These are phyloP conservation scores for Auricularia sp. DNA, from an alignment of 768 basidiomycete species.

Conservation along the genomic window DNA sequence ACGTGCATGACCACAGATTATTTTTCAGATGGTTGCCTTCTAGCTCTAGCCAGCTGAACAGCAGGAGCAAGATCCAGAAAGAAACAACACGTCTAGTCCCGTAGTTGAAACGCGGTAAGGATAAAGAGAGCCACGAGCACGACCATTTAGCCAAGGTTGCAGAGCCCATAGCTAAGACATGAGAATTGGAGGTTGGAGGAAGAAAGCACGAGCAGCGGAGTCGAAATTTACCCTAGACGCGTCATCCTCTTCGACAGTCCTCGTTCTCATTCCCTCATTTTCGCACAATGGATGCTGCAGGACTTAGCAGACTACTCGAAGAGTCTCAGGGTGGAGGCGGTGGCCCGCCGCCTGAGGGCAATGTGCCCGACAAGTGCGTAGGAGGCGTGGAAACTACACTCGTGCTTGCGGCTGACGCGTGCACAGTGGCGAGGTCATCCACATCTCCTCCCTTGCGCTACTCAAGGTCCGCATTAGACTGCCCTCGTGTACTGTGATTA, in stretches of 20 bases:
- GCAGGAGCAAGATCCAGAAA: too few relatives aligned
- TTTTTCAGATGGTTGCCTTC: too few relatives aligned
- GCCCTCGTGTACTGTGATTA: background rate
- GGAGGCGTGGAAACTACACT: too few relatives aligned
- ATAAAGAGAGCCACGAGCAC: too few relatives aligned
- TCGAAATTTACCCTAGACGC: background rate
- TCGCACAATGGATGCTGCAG: background rate
- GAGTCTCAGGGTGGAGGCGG: background rate
- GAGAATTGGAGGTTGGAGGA: too few relatives aligned
- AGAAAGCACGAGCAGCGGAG: too few relatives aligned
- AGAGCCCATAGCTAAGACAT: too few relatives aligned
- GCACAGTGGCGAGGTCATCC: conserved; percentile 52
- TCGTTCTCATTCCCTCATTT: background rate
- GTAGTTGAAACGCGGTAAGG: too few relatives aligned
- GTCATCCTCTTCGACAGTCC: background rate
- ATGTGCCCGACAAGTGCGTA: background rate
- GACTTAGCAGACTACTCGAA: background rate
- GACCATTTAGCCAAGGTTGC: too few relatives aligned
- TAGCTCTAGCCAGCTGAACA: too few relatives aligned
- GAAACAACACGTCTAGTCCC: too few relatives aligned
- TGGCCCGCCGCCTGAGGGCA: background rate
- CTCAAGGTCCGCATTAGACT: conserved; percentile 59
- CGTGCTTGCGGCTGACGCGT: background rate
- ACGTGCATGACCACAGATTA: too few relatives aligned
- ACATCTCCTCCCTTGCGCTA: conserved; percentile 94